Evolutionary conservation across 495 filamentous ascomycete genomes (phyloP), one percentile per base, ranked within the genome.

Genomic region (Astrothelium macrocarpum): DNA sequence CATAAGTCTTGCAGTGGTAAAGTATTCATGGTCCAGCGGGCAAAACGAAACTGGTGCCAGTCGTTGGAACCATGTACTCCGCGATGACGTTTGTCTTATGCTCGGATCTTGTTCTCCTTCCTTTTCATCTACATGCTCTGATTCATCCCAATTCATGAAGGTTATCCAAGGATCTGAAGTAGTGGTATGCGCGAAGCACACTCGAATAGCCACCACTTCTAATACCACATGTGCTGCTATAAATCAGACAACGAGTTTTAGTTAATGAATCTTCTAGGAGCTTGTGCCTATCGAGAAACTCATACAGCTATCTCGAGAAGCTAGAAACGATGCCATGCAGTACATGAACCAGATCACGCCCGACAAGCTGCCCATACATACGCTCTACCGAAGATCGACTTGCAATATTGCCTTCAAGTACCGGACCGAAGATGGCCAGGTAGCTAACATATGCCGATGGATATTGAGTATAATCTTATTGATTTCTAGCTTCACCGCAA

Each of bases 401-500:
- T 56, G 4, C 25, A 56, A 67, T 4, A 32, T 72, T 29, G 70
- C 67, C 16, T 26, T 73, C 28, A 69, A 68, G 32, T 73, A 68
- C 39, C 64, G 23, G 59, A 23, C 66, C 18, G 59, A 64, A 39
- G 63, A 66, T 63, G 58, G 56, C 18, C 64, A 70, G 67, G 67
- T 65, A 59, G 46, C 16, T 39, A 3, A 23, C 29, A 26, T 39
- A 42, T 36, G 67, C 49, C 53, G 56, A 10, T 18, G 9, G 20
- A 31, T 18, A 9, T 1, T 59, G 61, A 26, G 60, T 23, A 11
- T 29, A 3, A 62, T 53, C 53, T 42, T 53, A 59, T n/a, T 7
- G 9, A 20, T 31, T 43, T 29, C 0, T 29, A 81, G 79, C 68
- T 76, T 42, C 76, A 72, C 39, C 71, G 79, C n/a, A 69, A 80